Conservation (phyloP, 345 rosid genomes). For the Rhodomyrtus tomentosa region DNA sequence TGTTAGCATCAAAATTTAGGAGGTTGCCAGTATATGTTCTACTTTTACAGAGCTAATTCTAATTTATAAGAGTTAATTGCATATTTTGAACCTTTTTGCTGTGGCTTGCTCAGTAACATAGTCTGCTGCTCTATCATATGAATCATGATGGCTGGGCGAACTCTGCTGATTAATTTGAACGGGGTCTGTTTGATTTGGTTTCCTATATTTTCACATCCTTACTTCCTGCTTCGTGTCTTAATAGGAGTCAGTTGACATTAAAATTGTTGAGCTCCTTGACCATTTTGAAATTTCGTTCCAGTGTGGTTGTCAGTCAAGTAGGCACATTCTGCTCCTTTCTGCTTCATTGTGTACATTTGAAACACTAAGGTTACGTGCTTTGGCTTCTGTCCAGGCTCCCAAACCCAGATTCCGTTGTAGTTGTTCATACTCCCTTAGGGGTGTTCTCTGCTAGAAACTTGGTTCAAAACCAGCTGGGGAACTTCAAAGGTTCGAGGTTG, state of each 20-base stretch:
- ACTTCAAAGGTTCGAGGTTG: constrained; percentile 62
- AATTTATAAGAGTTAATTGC: background rate
- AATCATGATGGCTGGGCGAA: background rate
- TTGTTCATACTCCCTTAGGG: constrained; percentile 52
- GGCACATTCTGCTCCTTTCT: background rate
- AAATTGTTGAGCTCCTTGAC: background rate
- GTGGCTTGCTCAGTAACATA: background rate
- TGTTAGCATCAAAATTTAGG: background rate
- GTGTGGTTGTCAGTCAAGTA: background rate
- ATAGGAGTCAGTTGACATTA: background rate
- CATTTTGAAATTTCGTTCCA: background rate
- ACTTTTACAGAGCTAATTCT: background rate
- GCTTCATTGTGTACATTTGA: background rate
- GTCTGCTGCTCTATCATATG: background rate
- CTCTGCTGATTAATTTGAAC: background rate
- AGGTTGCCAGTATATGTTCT: background rate
- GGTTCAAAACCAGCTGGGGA: constrained; percentile 41
- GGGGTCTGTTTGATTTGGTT: background rate
- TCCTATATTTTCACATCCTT: background rate
- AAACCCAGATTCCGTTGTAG: constrained; percentile 53
- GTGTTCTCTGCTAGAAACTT: constrained; percentile 64
- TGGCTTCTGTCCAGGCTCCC: constrained; percentile 35
- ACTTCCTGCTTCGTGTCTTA: background rate
- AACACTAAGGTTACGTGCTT: background rate
- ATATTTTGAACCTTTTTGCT: background rate